Evolutionary conservation across 495 filamentous ascomycete genomes (phyloP).

Genomic region (Echria macrotheca): DNA sequence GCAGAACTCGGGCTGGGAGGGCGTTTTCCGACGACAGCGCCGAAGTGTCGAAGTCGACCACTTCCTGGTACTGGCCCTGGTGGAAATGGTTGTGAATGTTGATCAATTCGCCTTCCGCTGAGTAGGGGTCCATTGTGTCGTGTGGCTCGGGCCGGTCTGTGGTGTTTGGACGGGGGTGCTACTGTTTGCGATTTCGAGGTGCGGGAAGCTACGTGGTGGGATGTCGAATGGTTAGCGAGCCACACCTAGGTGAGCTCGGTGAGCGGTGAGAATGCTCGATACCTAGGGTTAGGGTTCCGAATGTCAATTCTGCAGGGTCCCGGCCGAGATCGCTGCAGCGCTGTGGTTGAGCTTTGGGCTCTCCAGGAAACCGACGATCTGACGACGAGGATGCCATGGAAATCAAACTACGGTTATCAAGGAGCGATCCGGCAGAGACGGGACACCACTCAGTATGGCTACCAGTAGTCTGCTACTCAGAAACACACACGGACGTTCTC

Average conservation of each 20-base stretch:
- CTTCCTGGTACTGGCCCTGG: constrained; percentile 79
- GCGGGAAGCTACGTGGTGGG: constrained; percentile 12
- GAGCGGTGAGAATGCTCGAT: too few relatives aligned
- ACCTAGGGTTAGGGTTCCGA: constrained; percentile 9
- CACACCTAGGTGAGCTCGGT: constrained; percentile 17
- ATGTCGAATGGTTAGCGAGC: constrained; percentile 4
- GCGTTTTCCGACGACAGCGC: constrained; percentile 71
- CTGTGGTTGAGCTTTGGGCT: constrained; percentile 10
- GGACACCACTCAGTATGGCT: constrained; percentile 1
- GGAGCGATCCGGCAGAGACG: constrained; percentile 9
- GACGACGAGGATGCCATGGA: constrained; percentile 7
- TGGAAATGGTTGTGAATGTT: constrained; percentile 95
- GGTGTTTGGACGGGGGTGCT: neutral
- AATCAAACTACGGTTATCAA: constrained; percentile 15
- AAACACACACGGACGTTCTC: too few relatives aligned
- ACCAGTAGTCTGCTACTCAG: too few relatives aligned
- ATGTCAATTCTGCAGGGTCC: neutral
- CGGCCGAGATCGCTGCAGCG: neutral
- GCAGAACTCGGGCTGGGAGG: constrained; percentile 70
- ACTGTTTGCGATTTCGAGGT: neutral
- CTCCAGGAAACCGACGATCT: constrained; percentile 14
- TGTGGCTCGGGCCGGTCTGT: neutral
- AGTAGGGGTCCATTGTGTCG: constrained; percentile 73
- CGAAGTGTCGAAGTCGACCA: constrained; percentile 73
- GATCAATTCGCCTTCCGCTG: constrained; percentile 89